Evolutionary conservation across 371 early-diverging fungal species (phyloP).

Genomic region (Mucor plumbeus): DNA sequence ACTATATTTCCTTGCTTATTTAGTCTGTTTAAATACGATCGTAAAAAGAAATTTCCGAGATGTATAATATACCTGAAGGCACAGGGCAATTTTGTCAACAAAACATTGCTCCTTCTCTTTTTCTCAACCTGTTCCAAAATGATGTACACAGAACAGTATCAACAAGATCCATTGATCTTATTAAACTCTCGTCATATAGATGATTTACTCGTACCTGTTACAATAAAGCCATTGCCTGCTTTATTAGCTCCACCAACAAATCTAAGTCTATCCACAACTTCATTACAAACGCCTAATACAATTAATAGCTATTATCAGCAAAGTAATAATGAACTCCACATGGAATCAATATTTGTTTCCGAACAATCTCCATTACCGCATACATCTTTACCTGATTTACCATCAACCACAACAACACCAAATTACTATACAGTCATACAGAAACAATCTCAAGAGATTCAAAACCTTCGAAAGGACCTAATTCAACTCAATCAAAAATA

Average conservation of each 20-base stretch:
- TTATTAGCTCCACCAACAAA: conserved; percentile 12
- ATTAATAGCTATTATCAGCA: not conserved
- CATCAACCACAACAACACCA: not conserved
- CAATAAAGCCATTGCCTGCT: conserved; percentile 20
- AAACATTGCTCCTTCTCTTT: not conserved
- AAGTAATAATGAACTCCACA: not conserved
- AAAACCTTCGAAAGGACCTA: conserved; percentile 24
- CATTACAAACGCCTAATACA: not conserved
- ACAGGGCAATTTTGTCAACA: not conserved
- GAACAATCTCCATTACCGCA: not conserved
- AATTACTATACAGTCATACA: conserved; percentile 15
- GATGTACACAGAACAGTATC: not conserved
- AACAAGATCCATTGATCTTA: conserved; percentile 8
- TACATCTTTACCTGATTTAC: not conserved
- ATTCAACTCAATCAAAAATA: conserved; percentile 25
- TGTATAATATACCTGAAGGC: not conserved
- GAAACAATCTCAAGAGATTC: conserved; percentile 25
- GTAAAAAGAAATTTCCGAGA: conserved; percentile 13
- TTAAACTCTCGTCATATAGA: conserved; percentile 3
- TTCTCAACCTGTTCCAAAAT: not conserved
- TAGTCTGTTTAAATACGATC: not conserved
- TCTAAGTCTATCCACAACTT: not conserved
- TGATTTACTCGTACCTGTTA: conserved; percentile 5
- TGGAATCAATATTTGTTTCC: not conserved
- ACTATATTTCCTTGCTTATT: not conserved